Evolutionary conservation across 2,329 filamentous ascomycete species (phyloP), one percentile per base, ranked within the genome.

Genomic region (Trichoderma gracile): DNA sequence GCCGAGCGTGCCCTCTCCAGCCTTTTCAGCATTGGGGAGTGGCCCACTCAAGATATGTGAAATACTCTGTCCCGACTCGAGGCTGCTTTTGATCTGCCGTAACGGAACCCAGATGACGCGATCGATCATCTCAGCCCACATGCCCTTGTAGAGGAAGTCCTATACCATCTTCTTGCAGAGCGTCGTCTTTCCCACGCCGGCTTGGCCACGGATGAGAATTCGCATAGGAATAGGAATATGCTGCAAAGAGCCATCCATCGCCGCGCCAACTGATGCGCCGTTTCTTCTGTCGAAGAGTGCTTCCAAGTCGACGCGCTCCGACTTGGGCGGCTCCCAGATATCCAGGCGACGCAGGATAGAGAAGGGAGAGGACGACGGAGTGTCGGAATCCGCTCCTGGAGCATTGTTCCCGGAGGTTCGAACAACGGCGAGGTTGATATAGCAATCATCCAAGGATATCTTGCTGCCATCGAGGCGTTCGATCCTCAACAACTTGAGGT

Each of bases 141-240:
- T 58, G 23, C 21, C 23, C 8, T 17, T 43, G 25, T 58, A 23
- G 23, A 47, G 19, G 17, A 58, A 58, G 1, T 58, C 55, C 6
- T 58, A 19, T 2, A 58, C 55, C 33, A 58, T 30, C 55, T 58
- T 58, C 30, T 58, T 58, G 55, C 55, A 58, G 33, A 58, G 42
- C n/a, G 55, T 58, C 2, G 55, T 58, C 27, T 58, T 58, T 12
- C 55, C 55, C 21, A 58, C 55, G 9, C 55, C 55, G n/a, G 55
- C 55, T 30, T 43, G 40, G 23, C 55, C 55, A 23, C 55, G 55
- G 10, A 58, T 58, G 19, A 58, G 25, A 9, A 58, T 47, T 14
- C 55, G 8, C 3, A 12, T 52, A 1, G 47, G 47, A 6, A 12
- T 52, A 1, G 47, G 47, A 6, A 27, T 17, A 50, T 3, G 17